Conservation (phyloP, 2,329 filamentous ascomycete species). For the Fusarium domesticum region DNA sequence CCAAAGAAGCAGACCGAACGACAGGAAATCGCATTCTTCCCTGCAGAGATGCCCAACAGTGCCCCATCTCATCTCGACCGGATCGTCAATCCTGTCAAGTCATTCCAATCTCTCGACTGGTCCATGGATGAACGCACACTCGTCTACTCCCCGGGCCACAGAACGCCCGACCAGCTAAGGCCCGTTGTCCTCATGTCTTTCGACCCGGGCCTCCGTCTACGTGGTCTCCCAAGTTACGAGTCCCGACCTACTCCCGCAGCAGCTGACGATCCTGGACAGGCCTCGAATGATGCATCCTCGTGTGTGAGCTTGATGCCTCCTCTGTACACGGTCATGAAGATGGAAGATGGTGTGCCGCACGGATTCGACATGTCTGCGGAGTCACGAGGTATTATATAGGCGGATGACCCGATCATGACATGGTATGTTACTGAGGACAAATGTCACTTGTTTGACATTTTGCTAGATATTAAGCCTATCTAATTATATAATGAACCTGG, state of each 20-base stretch:
- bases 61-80: slow-evolving; percentile 29
- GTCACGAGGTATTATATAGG: neutral
- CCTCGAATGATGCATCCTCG: neutral
- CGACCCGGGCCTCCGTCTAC: slow-evolving; percentile 28
- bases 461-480: too few relatives aligned
- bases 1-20: slow-evolving; percentile 11
- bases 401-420: too few relatives aligned
- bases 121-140: slow-evolving; percentile 46
- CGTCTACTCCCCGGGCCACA: slow-evolving; percentile 38
- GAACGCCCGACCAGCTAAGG: slow-evolving; percentile 10
- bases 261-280: neutral
- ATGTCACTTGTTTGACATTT: too few relatives aligned
- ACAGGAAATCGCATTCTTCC: slow-evolving; percentile 22
- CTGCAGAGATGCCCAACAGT: slow-evolving; percentile 8
- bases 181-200: slow-evolving; percentile 30
- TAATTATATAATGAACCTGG: too few relatives aligned
- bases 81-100: slow-evolving; percentile 35
- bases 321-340: neutral
- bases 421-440: too few relatives aligned
- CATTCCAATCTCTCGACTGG: slow-evolving; percentile 39
- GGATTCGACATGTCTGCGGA: neutral
- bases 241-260: too few relatives aligned
- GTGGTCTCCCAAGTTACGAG: slow-evolving; percentile 12
- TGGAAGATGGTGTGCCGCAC: neutral
- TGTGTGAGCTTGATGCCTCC: neutral